phyloP scores from a whole-genome alignment of 2,329 filamentous ascomycete species.

The Beauveria brongniartii region DNA sequence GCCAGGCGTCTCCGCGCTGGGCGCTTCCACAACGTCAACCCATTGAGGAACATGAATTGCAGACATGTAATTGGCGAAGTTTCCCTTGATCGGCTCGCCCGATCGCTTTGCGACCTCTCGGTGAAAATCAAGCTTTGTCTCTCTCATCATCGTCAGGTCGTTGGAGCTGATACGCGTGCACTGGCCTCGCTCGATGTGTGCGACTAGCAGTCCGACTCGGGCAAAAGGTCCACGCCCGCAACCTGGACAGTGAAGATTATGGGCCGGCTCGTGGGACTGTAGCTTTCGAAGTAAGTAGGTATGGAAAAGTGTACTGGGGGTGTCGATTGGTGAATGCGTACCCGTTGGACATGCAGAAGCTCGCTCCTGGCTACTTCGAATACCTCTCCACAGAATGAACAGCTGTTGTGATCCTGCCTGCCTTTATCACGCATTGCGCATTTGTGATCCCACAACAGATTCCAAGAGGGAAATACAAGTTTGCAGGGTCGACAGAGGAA shows the following conservation, averaged over 20 bases:
- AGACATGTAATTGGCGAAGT: slow-evolving; percentile 21
- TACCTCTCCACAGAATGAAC: slow-evolving; percentile 28
- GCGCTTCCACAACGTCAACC: background rate
- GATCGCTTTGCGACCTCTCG: slow-evolving; percentile 21
- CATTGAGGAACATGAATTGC: background rate
- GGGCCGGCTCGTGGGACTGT: slow-evolving; percentile 31
- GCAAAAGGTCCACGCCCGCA: slow-evolving; percentile 31
- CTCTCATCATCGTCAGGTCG: slow-evolving; percentile 26
- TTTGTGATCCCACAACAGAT: slow-evolving; percentile 23
- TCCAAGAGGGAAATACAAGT: slow-evolving; percentile 18
- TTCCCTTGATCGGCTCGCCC: slow-evolving; percentile 19
- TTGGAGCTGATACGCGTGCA: slow-evolving; percentile 30
- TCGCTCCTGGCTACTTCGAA: slow-evolving; percentile 27
- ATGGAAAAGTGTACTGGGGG: background rate
- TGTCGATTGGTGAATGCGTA: slow-evolving; percentile 15
- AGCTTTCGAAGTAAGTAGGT: background rate
- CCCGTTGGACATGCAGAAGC: slow-evolving; percentile 27
- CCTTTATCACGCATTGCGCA: slow-evolving; percentile 18
- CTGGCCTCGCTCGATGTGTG: slow-evolving; percentile 35
- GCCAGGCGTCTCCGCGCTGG: background rate
- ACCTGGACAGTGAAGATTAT: slow-evolving; percentile 39
- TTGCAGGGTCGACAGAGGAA: slow-evolving; percentile 25
- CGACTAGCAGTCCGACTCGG: slow-evolving; percentile 30
- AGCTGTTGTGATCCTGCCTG: slow-evolving; percentile 25
- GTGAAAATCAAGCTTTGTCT: slow-evolving; percentile 30